Percentiles rank a stretch among this genome's conserved stretches.
Evolutionary conservation across 2,329 filamentous ascomycete species (phyloP).

Genomic region (Phyllosticta citrichinensis): DNA sequence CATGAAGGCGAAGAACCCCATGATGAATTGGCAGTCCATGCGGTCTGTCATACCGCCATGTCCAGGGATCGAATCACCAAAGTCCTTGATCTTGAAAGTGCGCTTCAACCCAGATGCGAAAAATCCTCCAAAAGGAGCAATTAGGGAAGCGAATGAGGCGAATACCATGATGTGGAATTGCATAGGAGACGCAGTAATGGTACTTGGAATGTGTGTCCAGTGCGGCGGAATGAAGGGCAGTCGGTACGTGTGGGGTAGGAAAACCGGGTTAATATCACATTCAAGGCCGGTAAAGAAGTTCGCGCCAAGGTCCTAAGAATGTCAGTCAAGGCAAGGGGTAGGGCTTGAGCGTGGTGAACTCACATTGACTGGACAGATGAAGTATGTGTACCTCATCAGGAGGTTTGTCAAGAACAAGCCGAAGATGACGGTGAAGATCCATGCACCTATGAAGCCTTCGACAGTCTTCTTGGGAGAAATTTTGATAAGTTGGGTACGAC

Average conservation of each 20-base stretch:
- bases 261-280: constrained; percentile 86
- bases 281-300: constrained; percentile 86
- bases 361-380: constrained; percentile 91
- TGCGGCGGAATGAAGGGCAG: constrained; percentile 48
- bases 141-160: constrained; percentile 88
- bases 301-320: constrained; percentile 63
- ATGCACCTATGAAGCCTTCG: constrained; percentile 91
- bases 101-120: constrained; percentile 96
- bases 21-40: constrained; percentile 99
- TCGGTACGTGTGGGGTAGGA: constrained; percentile 65
- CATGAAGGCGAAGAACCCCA: constrained; percentile 97
- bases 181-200: constrained; percentile 72
- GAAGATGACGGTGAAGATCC: constrained; percentile 88
- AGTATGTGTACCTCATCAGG: constrained; percentile 87
- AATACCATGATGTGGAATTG: constrained; percentile 88
- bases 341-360: constrained; percentile 20
- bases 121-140: constrained; percentile 96
- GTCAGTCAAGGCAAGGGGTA: constrained; percentile 4
- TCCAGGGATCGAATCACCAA: constrained; percentile 93
- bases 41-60: constrained; percentile 97
- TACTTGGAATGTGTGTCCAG: constrained; percentile 61
- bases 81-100: constrained; percentile 99
- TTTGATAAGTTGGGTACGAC: constrained; percentile 93
- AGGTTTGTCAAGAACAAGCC: constrained; percentile 73
- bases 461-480: constrained; percentile 98